These are phyloP conservation scores for Powellomyces hirtus DNA, from an alignment of 192 early-diverging fungal genomes.

Conservation along the genomic window DNA sequence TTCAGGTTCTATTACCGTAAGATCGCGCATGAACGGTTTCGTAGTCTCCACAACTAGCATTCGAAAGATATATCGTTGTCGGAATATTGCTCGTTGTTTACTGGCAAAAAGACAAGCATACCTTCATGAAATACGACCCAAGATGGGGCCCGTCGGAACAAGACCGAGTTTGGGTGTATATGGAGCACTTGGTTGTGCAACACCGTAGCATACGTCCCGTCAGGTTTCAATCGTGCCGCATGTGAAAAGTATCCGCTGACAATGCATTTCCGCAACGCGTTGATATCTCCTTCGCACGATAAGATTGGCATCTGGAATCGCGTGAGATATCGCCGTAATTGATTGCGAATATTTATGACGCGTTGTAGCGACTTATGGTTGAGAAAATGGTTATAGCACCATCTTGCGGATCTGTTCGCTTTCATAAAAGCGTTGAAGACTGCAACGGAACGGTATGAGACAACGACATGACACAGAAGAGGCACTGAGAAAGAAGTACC, in stretches of 20 bases:
- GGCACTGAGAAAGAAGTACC: conserved; percentile 6
- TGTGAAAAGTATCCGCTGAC: conserved; percentile 72
- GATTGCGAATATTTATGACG: conserved; percentile 33
- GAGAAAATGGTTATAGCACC: conserved; percentile 53
- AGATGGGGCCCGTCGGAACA: conserved; percentile 45
- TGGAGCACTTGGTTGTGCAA: conserved; percentile 52
- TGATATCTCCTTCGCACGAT: conserved; percentile 40
- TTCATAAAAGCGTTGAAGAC: conserved; percentile 55
- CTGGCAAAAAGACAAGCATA: too few species aligned
- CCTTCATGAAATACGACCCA: conserved; percentile 55
- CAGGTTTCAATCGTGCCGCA: conserved; percentile 64
- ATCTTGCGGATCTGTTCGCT: conserved; percentile 33
- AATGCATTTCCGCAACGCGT: conserved; percentile 66
- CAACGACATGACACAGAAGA: neutral
- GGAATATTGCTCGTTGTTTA: too few species aligned
- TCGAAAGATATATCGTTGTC: too few species aligned
- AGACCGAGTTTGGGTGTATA: conserved; percentile 48
- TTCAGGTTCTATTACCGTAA: conserved; percentile 46
- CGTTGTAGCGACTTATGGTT: conserved; percentile 62
- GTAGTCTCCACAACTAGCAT: conserved; percentile 47
- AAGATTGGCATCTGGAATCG: conserved; percentile 39
- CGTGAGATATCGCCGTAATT: conserved; percentile 52
- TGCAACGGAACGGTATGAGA: neutral
- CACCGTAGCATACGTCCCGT: conserved; percentile 69
- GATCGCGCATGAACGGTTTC: conserved; percentile 42